These are phyloP conservation scores for Haplosporangium sp. DNA, from an alignment of 371 early-diverging fungal species.

Conservation along the genomic window DNA sequence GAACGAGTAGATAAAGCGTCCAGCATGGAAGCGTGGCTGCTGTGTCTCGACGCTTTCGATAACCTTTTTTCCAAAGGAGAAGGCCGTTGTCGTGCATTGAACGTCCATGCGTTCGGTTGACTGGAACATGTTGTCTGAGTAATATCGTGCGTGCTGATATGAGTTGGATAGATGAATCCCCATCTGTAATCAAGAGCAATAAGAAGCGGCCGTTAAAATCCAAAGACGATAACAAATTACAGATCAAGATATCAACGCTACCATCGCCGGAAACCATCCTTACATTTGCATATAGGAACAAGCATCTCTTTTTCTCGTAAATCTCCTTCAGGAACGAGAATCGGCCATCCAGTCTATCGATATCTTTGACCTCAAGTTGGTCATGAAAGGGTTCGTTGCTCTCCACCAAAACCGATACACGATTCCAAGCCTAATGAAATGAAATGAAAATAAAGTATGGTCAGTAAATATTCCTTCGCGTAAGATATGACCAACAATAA, in stretches of 20 bases:
- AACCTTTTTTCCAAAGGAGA: constrained; percentile 71
- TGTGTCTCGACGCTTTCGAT: constrained; percentile 67
- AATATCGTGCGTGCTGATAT: constrained; percentile 3
- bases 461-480: neutral
- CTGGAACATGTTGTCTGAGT: constrained; percentile 60
- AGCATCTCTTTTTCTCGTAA: constrained; percentile 22
- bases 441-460: neutral
- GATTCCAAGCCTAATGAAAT: constrained; percentile 6
- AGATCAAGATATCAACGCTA: neutral
- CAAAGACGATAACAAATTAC: neutral
- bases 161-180: constrained; percentile 21
- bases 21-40: constrained; percentile 57
- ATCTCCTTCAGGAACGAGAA: constrained; percentile 28
- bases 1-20: constrained; percentile 65
- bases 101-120: constrained; percentile 61
- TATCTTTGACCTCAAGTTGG: constrained; percentile 21
- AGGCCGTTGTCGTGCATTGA: constrained; percentile 70
- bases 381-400: constrained; percentile 30
- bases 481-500: neutral
- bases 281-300: constrained; percentile 39
- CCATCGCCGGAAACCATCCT: neutral
- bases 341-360: constrained; percentile 18
- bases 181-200: constrained; percentile 13
- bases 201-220: neutral
- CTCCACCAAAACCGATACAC: constrained; percentile 23